phyloP scores from a whole-genome alignment of 202 grass and related monocot genomes.

The Elaeis oleifera region DNA sequence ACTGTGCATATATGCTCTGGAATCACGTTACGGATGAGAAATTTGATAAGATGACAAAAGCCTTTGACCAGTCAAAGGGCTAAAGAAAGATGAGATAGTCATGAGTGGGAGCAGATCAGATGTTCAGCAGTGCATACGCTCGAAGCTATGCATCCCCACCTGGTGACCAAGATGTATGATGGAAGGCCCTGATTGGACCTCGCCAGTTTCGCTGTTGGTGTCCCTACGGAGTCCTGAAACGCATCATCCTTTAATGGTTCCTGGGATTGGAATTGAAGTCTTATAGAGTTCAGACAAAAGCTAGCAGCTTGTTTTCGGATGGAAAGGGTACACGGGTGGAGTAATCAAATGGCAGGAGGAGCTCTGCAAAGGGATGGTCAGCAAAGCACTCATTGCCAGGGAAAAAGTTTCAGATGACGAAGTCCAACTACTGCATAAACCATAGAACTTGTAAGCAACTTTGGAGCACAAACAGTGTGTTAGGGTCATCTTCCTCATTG shows the following conservation, averaged over 20 bases:
- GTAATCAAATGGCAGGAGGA: constrained; percentile 23
- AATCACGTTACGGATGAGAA: not conserved
- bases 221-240: too few species aligned
- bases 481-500: not conserved
- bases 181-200: too few species aligned
- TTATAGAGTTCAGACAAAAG: constrained; percentile 1
- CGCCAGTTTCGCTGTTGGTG: too few species aligned
- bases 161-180: too few species aligned
- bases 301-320: constrained; percentile 12
- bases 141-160: too few species aligned
- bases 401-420: not conserved
- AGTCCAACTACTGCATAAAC: too few species aligned
- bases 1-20: too few species aligned
- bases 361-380: constrained; percentile 1
- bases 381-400: not conserved
- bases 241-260: too few species aligned
- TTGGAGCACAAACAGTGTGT: too few species aligned
- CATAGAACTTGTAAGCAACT: too few species aligned
- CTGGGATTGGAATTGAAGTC: not conserved
- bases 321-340: constrained; percentile 5
- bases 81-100: not conserved
- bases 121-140: too few species aligned
- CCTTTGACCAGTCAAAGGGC: constrained; percentile 1
- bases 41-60: constrained; percentile 17
- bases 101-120: not conserved